Conservation (phyloP, 495 filamentous ascomycete species). For the Aspergillus panamensis region DNA sequence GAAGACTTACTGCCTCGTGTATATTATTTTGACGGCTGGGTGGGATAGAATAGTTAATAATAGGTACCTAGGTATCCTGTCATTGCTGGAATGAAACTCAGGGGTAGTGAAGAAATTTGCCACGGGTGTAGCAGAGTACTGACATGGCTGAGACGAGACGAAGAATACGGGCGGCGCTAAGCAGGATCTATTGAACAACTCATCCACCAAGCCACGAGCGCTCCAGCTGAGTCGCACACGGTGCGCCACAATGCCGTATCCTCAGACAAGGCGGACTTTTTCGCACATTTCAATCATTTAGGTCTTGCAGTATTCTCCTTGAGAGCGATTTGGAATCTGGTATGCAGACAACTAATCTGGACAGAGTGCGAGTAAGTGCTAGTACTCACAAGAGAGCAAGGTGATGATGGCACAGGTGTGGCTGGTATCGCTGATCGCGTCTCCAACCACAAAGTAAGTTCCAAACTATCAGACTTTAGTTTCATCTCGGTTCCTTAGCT, state of each 20-base stretch:
- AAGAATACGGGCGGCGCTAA: conserved; percentile 1
- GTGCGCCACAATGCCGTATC: not conserved
- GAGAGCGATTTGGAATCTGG: too few species aligned
- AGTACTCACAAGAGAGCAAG: too few species aligned
- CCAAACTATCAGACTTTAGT: not conserved
- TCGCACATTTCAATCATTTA: too few species aligned
- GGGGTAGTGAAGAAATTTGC: not conserved
- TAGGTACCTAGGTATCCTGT: too few species aligned
- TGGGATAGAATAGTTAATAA: too few species aligned
- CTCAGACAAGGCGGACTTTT: not conserved
- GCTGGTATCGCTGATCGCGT: not conserved
- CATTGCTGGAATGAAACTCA: too few species aligned
- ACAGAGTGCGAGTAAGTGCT: too few species aligned
- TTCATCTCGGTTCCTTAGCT: not conserved
- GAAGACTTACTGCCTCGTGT: too few species aligned
- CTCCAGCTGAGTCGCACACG: not conserved
- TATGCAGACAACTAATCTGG: too few species aligned
- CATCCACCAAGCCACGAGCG: not conserved
- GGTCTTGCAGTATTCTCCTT: too few species aligned
- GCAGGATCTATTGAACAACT: conserved; percentile 7
- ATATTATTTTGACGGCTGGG: too few species aligned
- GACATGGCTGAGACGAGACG: not conserved
- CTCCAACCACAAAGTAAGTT: not conserved
- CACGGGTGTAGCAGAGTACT: not conserved
- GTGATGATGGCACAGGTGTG: not conserved